These are phyloP conservation scores for Glarea lozoyensis DNA, from an alignment of 495 filamentous ascomycete species.

Conservation along the genomic window DNA sequence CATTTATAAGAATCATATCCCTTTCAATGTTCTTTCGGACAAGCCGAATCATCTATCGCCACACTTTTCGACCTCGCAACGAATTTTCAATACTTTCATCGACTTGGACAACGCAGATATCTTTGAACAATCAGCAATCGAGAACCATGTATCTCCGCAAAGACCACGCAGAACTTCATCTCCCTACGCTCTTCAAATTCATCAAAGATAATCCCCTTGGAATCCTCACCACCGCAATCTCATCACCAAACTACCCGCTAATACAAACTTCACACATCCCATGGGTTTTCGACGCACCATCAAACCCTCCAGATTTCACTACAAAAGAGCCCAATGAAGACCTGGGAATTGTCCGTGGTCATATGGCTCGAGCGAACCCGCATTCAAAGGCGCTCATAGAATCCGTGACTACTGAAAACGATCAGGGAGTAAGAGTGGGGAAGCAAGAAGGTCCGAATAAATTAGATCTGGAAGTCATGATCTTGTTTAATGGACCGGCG, in stretches of 20 bases:
- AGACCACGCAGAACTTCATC: conserved; percentile 35
- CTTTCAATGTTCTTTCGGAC: no score
- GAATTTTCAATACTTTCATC: no score
- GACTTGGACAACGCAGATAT: no score
- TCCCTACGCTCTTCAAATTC: conserved; percentile 33
- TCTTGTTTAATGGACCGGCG: conserved; percentile 42
- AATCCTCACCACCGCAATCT: conserved; percentile 43
- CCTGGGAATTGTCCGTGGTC: conserved; percentile 37
- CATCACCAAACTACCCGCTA: conserved; percentile 31
- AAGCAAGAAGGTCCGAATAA: background rate
- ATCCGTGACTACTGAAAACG: conserved; percentile 3
- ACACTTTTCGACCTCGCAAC: no score
- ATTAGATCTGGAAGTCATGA: conserved; percentile 34
- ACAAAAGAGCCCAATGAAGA: conserved; percentile 17
- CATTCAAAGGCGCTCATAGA: conserved; percentile 49
- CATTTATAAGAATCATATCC: no score
- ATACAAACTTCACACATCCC: conserved; percentile 49
- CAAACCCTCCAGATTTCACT: background rate
- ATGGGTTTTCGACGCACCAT: conserved; percentile 38
- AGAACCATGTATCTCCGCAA: conserved; percentile 44
- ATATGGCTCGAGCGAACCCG: conserved; percentile 46
- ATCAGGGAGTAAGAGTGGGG: conserved; percentile 1
- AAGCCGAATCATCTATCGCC: no score
- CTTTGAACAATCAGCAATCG: no score
- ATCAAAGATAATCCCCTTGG: conserved; percentile 45